Evolutionary conservation across 768 basidiomycete genomes (phyloP), one percentile per base, ranked within the genome.

Genomic region (Mycena metata): DNA sequence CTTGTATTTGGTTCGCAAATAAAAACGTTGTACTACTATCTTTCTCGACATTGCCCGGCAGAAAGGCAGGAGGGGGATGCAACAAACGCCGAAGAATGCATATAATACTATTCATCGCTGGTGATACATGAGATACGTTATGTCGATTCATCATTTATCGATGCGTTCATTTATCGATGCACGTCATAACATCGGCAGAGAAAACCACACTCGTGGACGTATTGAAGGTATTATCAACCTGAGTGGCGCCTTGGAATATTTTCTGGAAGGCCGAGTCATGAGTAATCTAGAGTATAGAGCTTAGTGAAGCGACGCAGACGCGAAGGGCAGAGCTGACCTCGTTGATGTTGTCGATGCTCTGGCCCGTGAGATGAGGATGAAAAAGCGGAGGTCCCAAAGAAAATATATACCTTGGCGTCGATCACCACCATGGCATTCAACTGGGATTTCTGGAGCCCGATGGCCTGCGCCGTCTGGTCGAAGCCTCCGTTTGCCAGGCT

Each of bases 391-490:
- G n/a, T n/a, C n/a, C n/a, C n/a, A n/a, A n/a, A n/a, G n/a, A n/a
- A n/a, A n/a, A n/a, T 26, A 42, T 15, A 10, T 45, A 61, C 49
- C 39, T 61, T 49, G 24, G 60, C 60, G 17, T 61, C 60, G 16
- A 61, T 13, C 17, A 51, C 42, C 10, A 61, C 60, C 46, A 61
- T 12, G 19, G 19, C 23, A 33, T 51, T 61, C 23, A 50, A 35
- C 21, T 10, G 16, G 24, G 60, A 35, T 51, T 41, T 49, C 36
- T 24, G 36, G 11, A 51, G 24, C 15, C 46, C 60, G 19, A 62
- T 50, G 24, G 49, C 10, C 16, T 62, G 60, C 5, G 42, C n/a
- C 0, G 47, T 61, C 24, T 26, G 19, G 36, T 30, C 35, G 19
- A 52, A 43, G 46, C 23, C 41, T 5, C 19, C 60, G 42, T 62